A percentile compares a stretch with the other conserved stretches of the same genome.
These are phyloP conservation scores for Trichophaea hybrida DNA, from an alignment of 2,329 filamentous ascomycete species.

Conservation along the genomic window DNA sequence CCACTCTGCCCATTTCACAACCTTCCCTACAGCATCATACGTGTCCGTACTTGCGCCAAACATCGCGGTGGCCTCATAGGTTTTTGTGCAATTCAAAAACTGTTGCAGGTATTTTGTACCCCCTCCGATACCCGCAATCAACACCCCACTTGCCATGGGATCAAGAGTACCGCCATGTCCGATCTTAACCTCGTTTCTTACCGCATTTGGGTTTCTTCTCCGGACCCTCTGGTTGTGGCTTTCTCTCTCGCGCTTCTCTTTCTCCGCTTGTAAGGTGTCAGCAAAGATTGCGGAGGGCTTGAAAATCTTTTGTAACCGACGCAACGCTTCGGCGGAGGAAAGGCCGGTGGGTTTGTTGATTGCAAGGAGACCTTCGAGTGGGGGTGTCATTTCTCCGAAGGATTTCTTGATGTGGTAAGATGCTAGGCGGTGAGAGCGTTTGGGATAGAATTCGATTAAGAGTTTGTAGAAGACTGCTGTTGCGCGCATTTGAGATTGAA, in stretches of 20 bases:
- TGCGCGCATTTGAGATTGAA: neutral
- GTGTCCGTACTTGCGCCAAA: constrained; percentile 89
- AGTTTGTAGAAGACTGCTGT: neutral
- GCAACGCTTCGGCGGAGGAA: constrained; percentile 80
- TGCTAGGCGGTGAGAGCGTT: neutral
- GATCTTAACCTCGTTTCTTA: constrained; percentile 63
- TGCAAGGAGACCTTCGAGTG: constrained; percentile 35
- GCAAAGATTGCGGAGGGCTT: constrained; percentile 66
- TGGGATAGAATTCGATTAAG: neutral
- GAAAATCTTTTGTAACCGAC: constrained; percentile 73
- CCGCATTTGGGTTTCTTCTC: constrained; percentile 38
- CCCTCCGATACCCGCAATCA: constrained; percentile 73
- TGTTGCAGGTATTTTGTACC: constrained; percentile 69
- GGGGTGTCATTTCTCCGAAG: neutral
- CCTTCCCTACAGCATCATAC: constrained; percentile 74
- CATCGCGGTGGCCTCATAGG: constrained; percentile 75
- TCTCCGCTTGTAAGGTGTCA: constrained; percentile 57
- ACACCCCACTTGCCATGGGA: constrained; percentile 75
- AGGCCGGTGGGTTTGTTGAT: constrained; percentile 84
- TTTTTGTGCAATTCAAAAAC: constrained; percentile 82
- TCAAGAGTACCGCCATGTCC: constrained; percentile 94
- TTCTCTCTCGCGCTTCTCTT: constrained; percentile 42
- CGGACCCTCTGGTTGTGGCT: constrained; percentile 46
- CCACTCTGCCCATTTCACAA: constrained; percentile 60
- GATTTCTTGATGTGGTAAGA: no score